phyloP scores from a whole-genome alignment of 2,329 filamentous ascomycete genomes.

The Aspergillus jensenii region DNA sequence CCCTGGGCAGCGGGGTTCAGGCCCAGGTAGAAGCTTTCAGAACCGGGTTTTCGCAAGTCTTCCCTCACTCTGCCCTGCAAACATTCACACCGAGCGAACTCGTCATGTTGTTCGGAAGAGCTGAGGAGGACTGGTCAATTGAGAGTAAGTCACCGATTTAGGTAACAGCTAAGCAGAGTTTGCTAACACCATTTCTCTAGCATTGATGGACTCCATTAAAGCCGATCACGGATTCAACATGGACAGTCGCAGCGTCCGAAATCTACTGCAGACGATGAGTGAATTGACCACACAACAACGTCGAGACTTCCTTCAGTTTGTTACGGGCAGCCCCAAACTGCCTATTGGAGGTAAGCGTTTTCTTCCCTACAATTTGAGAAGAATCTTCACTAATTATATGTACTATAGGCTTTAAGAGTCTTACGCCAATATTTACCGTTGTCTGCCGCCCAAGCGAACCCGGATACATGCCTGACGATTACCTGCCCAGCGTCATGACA shows the following conservation, averaged over 20 bases:
- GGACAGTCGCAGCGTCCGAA: conserved; percentile 93
- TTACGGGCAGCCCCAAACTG: conserved; percentile 95
- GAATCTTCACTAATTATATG: conserved; percentile 31
- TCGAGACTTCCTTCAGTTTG: conserved; percentile 94
- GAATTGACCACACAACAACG: conserved; percentile 72
- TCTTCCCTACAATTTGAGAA: background rate
- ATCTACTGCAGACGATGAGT: conserved; percentile 92
- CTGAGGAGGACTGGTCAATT: conserved; percentile 95
- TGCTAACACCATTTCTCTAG: conserved; percentile 48
- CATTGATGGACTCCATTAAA: conserved; percentile 97
- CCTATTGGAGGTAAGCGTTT: conserved; percentile 82
- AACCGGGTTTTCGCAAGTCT: conserved; percentile 88
- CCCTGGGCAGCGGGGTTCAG: conserved; percentile 82
- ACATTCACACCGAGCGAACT: conserved; percentile 95
- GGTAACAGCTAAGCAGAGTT: too few species aligned
- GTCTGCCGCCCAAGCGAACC: conserved; percentile 98
- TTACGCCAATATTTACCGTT: conserved; percentile 98
- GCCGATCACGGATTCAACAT: conserved; percentile 98
- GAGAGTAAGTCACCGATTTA: conserved; percentile 68
- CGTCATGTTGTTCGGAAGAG: conserved; percentile 87
- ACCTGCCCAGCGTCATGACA: conserved; percentile 99
- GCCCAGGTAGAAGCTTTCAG: conserved; percentile 90
- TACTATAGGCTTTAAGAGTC: conserved; percentile 80
- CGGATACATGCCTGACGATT: conserved; percentile 91
- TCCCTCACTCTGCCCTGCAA: conserved; percentile 87